Evolutionary conservation across 257 asterid species (phyloP).

Genomic region (Lycium barbarum): DNA sequence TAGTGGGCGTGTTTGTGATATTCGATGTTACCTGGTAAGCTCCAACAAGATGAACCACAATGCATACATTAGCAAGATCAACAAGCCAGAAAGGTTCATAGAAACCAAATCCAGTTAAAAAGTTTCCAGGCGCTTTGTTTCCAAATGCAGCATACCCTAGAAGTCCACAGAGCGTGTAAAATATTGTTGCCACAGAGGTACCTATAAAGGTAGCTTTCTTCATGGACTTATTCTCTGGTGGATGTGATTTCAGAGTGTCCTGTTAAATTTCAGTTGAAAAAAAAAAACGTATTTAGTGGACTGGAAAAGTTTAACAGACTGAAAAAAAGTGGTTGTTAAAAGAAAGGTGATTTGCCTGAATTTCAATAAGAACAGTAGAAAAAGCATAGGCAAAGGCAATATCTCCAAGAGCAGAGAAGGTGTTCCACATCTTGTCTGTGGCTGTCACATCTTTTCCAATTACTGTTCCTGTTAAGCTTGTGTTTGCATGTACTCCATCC

Average conservation of each 20-base stretch:
- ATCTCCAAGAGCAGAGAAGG: slow-evolving; percentile 69
- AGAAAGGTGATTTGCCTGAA: slow-evolving; percentile 49
- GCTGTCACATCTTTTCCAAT: slow-evolving; percentile 42
- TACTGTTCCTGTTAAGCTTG: slow-evolving; percentile 61
- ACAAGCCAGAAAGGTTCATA: slow-evolving; percentile 78
- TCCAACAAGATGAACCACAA: slow-evolving; percentile 67
- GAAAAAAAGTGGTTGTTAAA: not conserved
- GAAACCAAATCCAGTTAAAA: slow-evolving; percentile 80
- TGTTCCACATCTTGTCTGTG: slow-evolving; percentile 68
- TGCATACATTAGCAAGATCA: slow-evolving; percentile 62
- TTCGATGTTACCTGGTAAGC: slow-evolving; percentile 63
- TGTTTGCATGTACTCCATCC: slow-evolving; percentile 35
- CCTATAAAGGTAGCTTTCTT: slow-evolving; percentile 53
- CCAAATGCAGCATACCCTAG: slow-evolving; percentile 82
- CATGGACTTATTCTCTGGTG: slow-evolving; percentile 61
- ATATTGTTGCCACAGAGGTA: slow-evolving; percentile 49
- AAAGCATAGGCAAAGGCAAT: slow-evolving; percentile 78
- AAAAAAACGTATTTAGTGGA: not conserved
- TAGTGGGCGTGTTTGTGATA: not conserved
- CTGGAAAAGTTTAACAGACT: not conserved
- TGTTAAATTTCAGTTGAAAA: slow-evolving; percentile 27
- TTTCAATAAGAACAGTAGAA: slow-evolving; percentile 63
- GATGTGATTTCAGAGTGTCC: slow-evolving; percentile 67
- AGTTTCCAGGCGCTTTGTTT: slow-evolving; percentile 74
- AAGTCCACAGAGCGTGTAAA: slow-evolving; percentile 65